A percentile compares a stretch with the other conserved stretches of the same genome.
These are phyloP conservation scores for Scheffersomyces coipomensis DNA, from an alignment of 805 yeast species.

Conservation along the genomic window DNA sequence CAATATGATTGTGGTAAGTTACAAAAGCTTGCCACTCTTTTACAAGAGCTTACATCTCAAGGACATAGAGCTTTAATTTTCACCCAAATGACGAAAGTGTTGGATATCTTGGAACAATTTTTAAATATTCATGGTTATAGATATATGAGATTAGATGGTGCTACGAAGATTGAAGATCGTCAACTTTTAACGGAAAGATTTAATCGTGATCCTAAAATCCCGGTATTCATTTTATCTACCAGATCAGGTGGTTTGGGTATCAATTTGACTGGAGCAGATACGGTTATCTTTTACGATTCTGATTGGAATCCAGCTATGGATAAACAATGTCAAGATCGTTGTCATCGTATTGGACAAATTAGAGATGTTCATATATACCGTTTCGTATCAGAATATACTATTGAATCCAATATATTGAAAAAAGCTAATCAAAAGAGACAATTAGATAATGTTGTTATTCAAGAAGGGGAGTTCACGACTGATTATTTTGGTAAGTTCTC, in stretches of 20 bases:
- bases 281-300: slow-evolving; percentile 95
- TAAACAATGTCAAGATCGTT: slow-evolving; percentile 97
- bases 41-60: slow-evolving; percentile 73
- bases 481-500: slow-evolving; percentile 90
- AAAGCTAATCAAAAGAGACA: slow-evolving; percentile 95
- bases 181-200: slow-evolving; percentile 91
- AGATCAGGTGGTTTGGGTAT: slow-evolving; percentile 99
- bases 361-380: slow-evolving; percentile 97
- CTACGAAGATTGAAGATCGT: slow-evolving; percentile 95
- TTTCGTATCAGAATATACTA: slow-evolving; percentile 92
- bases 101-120: slow-evolving; percentile 90
- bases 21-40: slow-evolving; percentile 73
- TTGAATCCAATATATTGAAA: slow-evolving; percentile 89
- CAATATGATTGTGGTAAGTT: slow-evolving; percentile 97
- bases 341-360: slow-evolving; percentile 98
- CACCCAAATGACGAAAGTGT: slow-evolving; percentile 96
- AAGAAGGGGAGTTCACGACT: slow-evolving; percentile 97
- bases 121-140: slow-evolving; percentile 92
- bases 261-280: slow-evolving; percentile 96
- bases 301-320: slow-evolving; percentile 99
- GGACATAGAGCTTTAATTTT: slow-evolving; percentile 95
- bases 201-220: slow-evolving; percentile 80
- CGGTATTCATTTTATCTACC: slow-evolving; percentile 89
- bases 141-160: slow-evolving; percentile 94
- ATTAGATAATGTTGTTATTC: slow-evolving; percentile 91